These are phyloP conservation scores for Themeda triandra DNA, from an alignment of 176 grass and related monocot species.

Conservation along the genomic window DNA sequence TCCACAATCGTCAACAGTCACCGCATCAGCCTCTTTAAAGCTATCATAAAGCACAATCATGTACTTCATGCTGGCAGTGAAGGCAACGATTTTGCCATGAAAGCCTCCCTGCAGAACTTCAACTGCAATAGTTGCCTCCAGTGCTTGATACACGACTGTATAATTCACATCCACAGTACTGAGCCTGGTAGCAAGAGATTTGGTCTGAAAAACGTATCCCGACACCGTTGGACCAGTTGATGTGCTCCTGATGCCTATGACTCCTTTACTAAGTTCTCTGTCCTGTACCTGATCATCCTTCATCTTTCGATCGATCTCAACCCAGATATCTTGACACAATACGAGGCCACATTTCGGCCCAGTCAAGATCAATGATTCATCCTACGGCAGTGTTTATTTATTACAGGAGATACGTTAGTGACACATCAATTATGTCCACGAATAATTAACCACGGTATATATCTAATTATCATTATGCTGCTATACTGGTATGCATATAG, in stretches of 20 bases:
- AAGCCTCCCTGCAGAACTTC: background rate
- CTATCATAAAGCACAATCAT: background rate
- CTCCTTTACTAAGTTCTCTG: background rate
- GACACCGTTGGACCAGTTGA: background rate
- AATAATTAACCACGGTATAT: too few species aligned
- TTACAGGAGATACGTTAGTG: too few species aligned
- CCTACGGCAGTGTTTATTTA: too few species aligned
- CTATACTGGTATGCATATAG: too few species aligned
- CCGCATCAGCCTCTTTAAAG: background rate
- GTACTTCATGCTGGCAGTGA: background rate
- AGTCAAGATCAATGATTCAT: too few species aligned
- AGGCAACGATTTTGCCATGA: background rate
- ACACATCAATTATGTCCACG: too few species aligned
- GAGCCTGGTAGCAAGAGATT: slow-evolving; percentile 9
- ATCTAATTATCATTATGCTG: too few species aligned
- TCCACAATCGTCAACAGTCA: background rate
- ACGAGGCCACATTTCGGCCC: background rate
- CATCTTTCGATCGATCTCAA: background rate
- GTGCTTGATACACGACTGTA: background rate
- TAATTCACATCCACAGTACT: background rate
- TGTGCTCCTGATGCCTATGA: background rate
- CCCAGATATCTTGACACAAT: background rate
- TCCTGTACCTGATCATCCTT: background rate
- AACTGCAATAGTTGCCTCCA: background rate
- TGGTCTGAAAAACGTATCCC: background rate